Base-by-base conservation (phyloP, 2,329 filamentous ascomycete species). In the Paramyrothecium roridum region DNA sequence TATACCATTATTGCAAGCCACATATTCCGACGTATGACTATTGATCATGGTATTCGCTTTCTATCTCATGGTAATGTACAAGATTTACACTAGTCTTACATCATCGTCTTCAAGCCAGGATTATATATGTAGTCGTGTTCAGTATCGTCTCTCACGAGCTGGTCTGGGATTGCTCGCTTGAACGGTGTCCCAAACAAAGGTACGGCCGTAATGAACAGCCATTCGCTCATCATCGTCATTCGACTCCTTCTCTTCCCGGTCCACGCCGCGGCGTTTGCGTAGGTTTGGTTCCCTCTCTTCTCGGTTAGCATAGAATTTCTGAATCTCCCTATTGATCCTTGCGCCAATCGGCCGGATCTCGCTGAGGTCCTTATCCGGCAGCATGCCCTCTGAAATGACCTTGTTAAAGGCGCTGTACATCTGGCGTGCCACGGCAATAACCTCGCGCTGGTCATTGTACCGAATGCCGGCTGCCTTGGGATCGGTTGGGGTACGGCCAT, bases 371-470 rank as follows among this genome's bases (percentile, higher is more conserved):
- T 65, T 58, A 3, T 66, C 67, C 19, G 70, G 64, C 1, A 76
- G 66, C 70, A 79, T 71, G 43, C 62, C 54, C 56, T 80, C 74
- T 22, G 71, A 64, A 52, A 73, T 58, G 34, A 80, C 68, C 63
- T 74, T 76, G 67, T 78, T 77, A 37, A 73, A 73, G 17, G 75
- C 72, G 26, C 72, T 68, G 57, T 77, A 73, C 75, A 81, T 78
- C 53, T 71, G 68, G 37, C 77, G 73, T 2, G 74, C 76, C 50
- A 79, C 69, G 34, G 75, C 72, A 40, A 78, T 70, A 51, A 77
- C 69, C 58, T 80, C 78, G 22, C 71, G 67, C 58, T 72, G 65
- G 43, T 67, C 57, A 4, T 73, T 74, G 57, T 73, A 71, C 8
- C 64, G 47, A n/a, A 60, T 55, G 26, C 55, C 59, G 37, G 67